phyloP scores from a whole-genome alignment of 805 yeast genomes.

The Clavispora vitiphila region DNA sequence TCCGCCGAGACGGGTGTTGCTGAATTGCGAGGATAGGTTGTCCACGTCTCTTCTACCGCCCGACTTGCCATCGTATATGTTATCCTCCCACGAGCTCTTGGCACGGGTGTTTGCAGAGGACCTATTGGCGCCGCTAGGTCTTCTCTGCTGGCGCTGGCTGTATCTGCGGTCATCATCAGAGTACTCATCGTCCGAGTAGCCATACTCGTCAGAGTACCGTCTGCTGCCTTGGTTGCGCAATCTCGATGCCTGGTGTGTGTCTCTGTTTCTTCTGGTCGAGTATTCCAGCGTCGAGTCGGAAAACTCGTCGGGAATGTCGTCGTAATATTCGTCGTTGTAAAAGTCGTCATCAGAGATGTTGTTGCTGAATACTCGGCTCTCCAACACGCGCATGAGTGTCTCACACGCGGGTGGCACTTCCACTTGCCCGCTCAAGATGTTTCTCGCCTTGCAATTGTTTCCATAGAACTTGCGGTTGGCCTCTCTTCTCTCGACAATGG shows the following conservation, averaged over 20 bases:
- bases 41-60: conserved; percentile 35
- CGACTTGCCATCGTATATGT: conserved; percentile 55
- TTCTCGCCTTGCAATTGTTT: conserved; percentile 77
- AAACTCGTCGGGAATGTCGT: conserved; percentile 70
- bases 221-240: conserved; percentile 14
- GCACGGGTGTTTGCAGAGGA: conserved; percentile 5
- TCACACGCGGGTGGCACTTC: conserved; percentile 92
- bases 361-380: conserved; percentile 74
- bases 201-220: conserved; percentile 27
- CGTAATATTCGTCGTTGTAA: conserved; percentile 56
- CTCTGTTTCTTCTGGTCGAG: conserved; percentile 20
- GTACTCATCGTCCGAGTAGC: conserved; percentile 34
- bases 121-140: conserved; percentile 35
- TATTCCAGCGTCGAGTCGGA: conserved; percentile 50
- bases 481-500: conserved; percentile 93
- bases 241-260: conserved; percentile 1
- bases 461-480: conserved; percentile 96
- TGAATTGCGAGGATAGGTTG: conserved; percentile 29
- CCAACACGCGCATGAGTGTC: conserved; percentile 77
- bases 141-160: conserved; percentile 18
- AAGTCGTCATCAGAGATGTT: conserved; percentile 45
- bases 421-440: conserved; percentile 79
- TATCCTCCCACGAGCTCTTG: conserved; percentile 79
- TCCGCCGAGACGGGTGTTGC: conserved; percentile 23
- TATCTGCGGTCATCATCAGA: conserved; percentile 31